phyloP scores from a whole-genome alignment of 2,329 filamentous ascomycete species.

The Penicillium sp. region DNA sequence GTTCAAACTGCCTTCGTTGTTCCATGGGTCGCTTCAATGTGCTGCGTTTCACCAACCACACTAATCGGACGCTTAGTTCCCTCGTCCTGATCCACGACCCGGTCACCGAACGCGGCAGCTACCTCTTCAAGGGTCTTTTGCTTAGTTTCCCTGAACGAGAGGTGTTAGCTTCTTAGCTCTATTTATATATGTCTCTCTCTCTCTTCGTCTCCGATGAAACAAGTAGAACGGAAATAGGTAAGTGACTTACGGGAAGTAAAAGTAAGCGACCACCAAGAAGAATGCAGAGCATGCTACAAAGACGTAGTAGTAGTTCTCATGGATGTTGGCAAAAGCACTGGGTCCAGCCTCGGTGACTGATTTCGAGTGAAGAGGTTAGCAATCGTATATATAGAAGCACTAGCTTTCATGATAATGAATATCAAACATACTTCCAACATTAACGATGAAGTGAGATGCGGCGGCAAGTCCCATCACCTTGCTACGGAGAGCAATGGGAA shows the following conservation, averaged over 20 bases:
- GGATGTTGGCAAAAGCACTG: constrained; percentile 55
- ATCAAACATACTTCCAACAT: constrained; percentile 44
- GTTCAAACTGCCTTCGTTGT: background rate
- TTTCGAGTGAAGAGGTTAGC: background rate
- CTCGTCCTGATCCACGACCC: constrained; percentile 37
- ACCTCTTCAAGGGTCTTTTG: constrained; percentile 51
- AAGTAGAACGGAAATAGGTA: background rate
- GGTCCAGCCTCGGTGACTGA: constrained; percentile 54
- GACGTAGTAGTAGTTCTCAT: constrained; percentile 61
- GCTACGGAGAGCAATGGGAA: constrained; percentile 53
- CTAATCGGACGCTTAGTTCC: constrained; percentile 24
- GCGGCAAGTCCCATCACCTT: constrained; percentile 57
- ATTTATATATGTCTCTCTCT: background rate
- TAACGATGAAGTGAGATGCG: constrained; percentile 55
- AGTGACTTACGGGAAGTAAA: constrained; percentile 52
- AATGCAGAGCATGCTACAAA: constrained; percentile 54
- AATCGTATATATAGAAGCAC: background rate
- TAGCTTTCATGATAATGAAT: background rate
- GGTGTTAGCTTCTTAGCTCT: background rate
- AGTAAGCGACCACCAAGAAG: constrained; percentile 53
- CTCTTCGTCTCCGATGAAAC: background rate
- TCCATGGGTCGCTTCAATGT: constrained; percentile 13
- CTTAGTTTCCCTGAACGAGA: constrained; percentile 44
- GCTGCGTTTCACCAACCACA: constrained; percentile 24
- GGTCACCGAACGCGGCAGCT: constrained; percentile 49